phyloP scores from a whole-genome alignment of 441 rosid species.

The Syzygium malaccense region DNA sequence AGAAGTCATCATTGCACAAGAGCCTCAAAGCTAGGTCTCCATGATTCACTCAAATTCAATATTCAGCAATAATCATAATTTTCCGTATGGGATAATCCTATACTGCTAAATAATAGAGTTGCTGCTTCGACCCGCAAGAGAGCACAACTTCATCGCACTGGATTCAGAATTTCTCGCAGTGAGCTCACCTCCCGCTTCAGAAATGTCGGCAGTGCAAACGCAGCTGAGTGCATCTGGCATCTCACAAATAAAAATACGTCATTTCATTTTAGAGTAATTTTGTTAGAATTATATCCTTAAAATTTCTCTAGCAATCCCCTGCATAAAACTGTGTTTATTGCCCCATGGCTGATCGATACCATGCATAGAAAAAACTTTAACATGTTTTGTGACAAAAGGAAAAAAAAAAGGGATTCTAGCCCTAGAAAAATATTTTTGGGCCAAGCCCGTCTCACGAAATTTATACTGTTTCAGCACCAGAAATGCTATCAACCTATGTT shows the following conservation, averaged over 20 bases:
- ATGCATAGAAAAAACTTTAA: not conserved
- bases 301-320: not conserved
- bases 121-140: not conserved
- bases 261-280: not conserved
- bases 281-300: not conserved
- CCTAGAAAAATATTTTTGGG: not conserved
- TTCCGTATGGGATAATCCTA: not conserved
- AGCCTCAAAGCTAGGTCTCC: not conserved
- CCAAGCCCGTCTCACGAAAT: not conserved
- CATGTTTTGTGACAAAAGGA: not conserved
- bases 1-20: not conserved
- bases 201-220: conserved; percentile 82
- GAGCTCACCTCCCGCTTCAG: conserved; percentile 65
- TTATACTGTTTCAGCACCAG: not conserved
- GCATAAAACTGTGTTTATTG: not conserved
- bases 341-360: not conserved
- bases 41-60: not conserved
- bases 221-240: conserved; percentile 80
- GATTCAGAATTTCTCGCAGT: conserved; percentile 18
- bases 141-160: not conserved
- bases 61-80: not conserved
- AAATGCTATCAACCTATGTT: not conserved
- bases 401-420: not conserved
- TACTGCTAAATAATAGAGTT: not conserved
- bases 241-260: not conserved